Percentiles rank a stretch among this genome's conserved stretches.
These are phyloP conservation scores for Cicer cuneatum DNA, from an alignment of 306 rosid species.

Conservation along the genomic window DNA sequence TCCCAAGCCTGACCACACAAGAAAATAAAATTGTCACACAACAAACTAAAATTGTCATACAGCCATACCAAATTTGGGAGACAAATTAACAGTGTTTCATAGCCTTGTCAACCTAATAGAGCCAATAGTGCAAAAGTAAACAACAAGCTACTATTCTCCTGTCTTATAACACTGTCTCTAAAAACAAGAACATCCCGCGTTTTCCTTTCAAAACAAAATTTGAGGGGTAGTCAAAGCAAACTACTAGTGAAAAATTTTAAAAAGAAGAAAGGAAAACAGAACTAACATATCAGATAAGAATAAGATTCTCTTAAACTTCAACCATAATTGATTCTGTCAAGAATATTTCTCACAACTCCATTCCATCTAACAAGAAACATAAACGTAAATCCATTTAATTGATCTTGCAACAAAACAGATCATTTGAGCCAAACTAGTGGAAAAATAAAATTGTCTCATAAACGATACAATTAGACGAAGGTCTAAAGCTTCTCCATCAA, in stretches of 20 bases:
- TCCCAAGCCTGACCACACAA: slow-evolving; percentile 66
- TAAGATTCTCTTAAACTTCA: slow-evolving; percentile 41
- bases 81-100: slow-evolving; percentile 42
- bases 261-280: slow-evolving; percentile 22
- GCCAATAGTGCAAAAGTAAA: slow-evolving; percentile 31
- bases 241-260: slow-evolving; percentile 5
- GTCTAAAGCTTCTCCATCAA: neutral
- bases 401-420: slow-evolving; percentile 23
- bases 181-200: slow-evolving; percentile 43
- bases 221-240: slow-evolving; percentile 15
- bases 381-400: neutral
- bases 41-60: slow-evolving; percentile 34
- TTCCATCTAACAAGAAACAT: neutral
- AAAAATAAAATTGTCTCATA: neutral
- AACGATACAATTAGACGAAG: slow-evolving; percentile 3
- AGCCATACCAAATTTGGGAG: slow-evolving; percentile 30
- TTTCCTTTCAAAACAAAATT: slow-evolving; percentile 40
- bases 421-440: slow-evolving; percentile 13
- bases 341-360: slow-evolving; percentile 19
- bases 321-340: slow-evolving; percentile 30
- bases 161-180: slow-evolving; percentile 29
- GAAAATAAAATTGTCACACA: slow-evolving; percentile 36
- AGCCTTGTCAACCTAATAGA: slow-evolving; percentile 39
- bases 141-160: slow-evolving; percentile 30
- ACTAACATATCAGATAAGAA: slow-evolving; percentile 42